Conservation (phyloP, 202 grass and related monocot genomes). For the Hordeum pubiflorum region DNA sequence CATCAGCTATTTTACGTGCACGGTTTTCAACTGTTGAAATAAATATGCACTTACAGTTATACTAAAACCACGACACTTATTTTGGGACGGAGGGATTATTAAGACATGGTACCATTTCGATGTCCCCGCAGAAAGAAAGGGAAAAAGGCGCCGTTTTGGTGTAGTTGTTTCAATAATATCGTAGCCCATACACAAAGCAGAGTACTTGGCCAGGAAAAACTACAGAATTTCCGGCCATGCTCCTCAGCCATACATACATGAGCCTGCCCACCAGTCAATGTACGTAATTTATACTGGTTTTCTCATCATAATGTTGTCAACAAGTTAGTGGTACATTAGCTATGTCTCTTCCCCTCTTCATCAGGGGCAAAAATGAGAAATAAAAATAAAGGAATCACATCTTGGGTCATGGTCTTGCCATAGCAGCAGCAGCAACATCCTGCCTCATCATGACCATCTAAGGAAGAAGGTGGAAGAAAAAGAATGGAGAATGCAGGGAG, state of each 20-base stretch:
- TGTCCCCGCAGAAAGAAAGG: not conserved
- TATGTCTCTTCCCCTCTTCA: constrained; percentile 8
- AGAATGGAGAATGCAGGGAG: not conserved
- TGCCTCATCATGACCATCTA: constrained; percentile 14
- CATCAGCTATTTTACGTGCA: no score
- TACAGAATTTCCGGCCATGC: constrained; percentile 22
- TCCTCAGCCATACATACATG: not conserved
- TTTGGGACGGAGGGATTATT: no score
- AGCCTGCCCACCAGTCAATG: not conserved
- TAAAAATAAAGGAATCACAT: constrained; percentile 18
- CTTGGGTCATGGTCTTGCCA: not conserved
- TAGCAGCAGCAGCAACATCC: not conserved
- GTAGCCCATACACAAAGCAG: not conserved
- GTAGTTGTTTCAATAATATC: not conserved
- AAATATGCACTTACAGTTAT: no score
- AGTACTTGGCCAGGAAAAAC: constrained; percentile 4
- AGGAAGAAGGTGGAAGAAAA: not conserved
- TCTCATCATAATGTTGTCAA: constrained; percentile 8
- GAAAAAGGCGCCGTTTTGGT: not conserved
- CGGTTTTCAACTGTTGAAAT: no score
- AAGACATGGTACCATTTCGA: no score
- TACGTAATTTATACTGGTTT: not conserved
- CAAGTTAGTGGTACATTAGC: constrained; percentile 25
- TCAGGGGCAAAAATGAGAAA: not conserved
- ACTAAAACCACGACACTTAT: no score